phyloP scores from a whole-genome alignment of 345 rosid species.

The Rhizophora apiculata region DNA sequence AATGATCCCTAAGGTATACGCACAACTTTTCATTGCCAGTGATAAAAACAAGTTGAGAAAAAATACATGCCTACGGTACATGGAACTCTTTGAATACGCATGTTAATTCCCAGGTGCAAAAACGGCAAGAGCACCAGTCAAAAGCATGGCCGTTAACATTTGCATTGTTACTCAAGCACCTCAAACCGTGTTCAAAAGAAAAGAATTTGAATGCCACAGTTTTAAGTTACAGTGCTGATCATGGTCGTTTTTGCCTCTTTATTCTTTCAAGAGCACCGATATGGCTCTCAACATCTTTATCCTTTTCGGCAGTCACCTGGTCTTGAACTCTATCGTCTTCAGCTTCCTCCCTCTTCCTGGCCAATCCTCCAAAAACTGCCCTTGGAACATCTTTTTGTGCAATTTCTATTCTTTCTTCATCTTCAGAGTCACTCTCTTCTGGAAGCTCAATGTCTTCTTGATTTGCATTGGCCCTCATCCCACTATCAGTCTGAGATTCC shows the following conservation, averaged over 20 bases:
- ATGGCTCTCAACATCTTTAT: slow-evolving; percentile 36
- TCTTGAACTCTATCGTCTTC: slow-evolving; percentile 28
- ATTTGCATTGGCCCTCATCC: slow-evolving; percentile 38
- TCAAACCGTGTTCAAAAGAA: too few relatives aligned
- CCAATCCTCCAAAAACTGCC: slow-evolving; percentile 77
- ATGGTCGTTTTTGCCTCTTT: slow-evolving; percentile 54
- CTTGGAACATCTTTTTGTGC: slow-evolving; percentile 77
- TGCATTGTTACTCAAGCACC: too few relatives aligned
- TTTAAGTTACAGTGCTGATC: slow-evolving; percentile 3
- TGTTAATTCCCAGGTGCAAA: too few relatives aligned
- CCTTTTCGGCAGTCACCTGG: slow-evolving; percentile 24
- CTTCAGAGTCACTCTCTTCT: slow-evolving; percentile 73
- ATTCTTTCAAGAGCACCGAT: slow-evolving; percentile 85
- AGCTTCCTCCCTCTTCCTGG: slow-evolving; percentile 56
- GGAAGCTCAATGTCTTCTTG: slow-evolving; percentile 86
- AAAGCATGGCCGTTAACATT: too few relatives aligned
- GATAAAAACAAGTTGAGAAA: too few relatives aligned
- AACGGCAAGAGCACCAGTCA: too few relatives aligned
- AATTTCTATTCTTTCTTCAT: slow-evolving; percentile 62
- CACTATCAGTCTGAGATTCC: slow-evolving; percentile 56
- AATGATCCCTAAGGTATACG: too few relatives aligned
- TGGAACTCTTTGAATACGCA: too few relatives aligned
- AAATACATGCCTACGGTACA: too few relatives aligned
- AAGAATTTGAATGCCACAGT: neutral
- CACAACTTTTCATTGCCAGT: too few relatives aligned